Evolutionary conservation across 495 filamentous ascomycete genomes (phyloP), one percentile per base, ranked within the genome.

Genomic region (Aspergillus kassunensis): DNA sequence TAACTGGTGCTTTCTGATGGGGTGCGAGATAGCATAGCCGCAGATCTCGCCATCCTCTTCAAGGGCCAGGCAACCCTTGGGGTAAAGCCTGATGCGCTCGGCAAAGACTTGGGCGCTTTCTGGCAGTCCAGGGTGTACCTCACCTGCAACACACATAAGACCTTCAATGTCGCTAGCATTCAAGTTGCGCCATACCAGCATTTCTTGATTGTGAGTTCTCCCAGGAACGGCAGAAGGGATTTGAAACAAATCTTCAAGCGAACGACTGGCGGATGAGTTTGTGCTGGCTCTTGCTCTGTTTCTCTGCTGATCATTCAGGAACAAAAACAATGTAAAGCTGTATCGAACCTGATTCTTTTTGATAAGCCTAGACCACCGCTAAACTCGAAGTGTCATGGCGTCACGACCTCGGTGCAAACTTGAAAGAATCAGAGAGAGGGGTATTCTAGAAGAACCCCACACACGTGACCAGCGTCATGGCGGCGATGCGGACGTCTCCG

Each of bases 391-490:
- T n/a, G n/a, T n/a, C n/a, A n/a, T n/a, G n/a, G n/a, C n/a, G n/a
- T n/a, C n/a, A n/a, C n/a, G n/a, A n/a, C n/a, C n/a, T n/a, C n/a
- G n/a, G n/a, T n/a, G n/a, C n/a, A n/a, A n/a, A n/a, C n/a, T n/a
- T n/a, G n/a, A n/a, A n/a, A n/a, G n/a, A n/a, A n/a, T n/a, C n/a
- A n/a, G n/a, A n/a, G n/a, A n/a, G n/a, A n/a, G n/a, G n/a, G n/a
- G n/a, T n/a, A n/a, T n/a, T n/a, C n/a, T n/a, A n/a, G n/a, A n/a
- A 4, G 20, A 59, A 62, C 64, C 70, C 70, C 70, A 66, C 70
- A 70, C 68, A 73, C 68, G 70, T 73, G 70, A 71, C 56, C 33
- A 13, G 45, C 53, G 36, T 61, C 59, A 59, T 63, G 37, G 30
- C n/a, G 43, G 11, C 37, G 20, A 46, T 16, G 27, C 36, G 36